These are phyloP conservation scores for Colletotrichum sp. DNA, from an alignment of 2,329 filamentous ascomycete genomes.

Conservation along the genomic window DNA sequence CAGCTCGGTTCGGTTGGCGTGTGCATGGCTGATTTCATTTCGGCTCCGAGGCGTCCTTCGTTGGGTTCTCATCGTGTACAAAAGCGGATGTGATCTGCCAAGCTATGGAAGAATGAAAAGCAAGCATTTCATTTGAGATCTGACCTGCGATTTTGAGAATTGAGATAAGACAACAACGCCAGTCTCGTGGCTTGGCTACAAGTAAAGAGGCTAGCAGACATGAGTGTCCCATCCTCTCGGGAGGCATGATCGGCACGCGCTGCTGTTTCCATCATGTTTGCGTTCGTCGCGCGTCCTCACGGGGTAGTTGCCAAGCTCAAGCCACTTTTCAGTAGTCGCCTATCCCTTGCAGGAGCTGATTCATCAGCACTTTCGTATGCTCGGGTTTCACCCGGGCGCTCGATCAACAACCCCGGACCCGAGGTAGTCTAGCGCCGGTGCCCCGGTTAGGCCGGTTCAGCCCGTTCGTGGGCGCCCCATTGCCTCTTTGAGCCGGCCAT, in stretches of 20 bases:
- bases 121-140: background rate
- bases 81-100: background rate
- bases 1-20: background rate
- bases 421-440: background rate
- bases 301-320: background rate
- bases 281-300: background rate
- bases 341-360: background rate
- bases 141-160: background rate
- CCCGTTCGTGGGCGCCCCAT: background rate
- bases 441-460: background rate
- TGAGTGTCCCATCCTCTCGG: background rate
- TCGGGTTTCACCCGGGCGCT: background rate
- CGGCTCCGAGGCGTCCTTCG: background rate
- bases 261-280: background rate
- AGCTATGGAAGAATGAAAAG: background rate
- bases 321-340: background rate
- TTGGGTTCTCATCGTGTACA: background rate
- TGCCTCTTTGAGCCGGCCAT: background rate
- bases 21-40: background rate
- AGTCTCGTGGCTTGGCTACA: background rate
- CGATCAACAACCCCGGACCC: background rate
- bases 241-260: background rate
- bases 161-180: background rate
- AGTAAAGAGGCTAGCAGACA: background rate
- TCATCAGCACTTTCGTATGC: background rate